phyloP scores from a whole-genome alignment of 2,329 filamentous ascomycete species.

The Verticillium isaacii region DNA sequence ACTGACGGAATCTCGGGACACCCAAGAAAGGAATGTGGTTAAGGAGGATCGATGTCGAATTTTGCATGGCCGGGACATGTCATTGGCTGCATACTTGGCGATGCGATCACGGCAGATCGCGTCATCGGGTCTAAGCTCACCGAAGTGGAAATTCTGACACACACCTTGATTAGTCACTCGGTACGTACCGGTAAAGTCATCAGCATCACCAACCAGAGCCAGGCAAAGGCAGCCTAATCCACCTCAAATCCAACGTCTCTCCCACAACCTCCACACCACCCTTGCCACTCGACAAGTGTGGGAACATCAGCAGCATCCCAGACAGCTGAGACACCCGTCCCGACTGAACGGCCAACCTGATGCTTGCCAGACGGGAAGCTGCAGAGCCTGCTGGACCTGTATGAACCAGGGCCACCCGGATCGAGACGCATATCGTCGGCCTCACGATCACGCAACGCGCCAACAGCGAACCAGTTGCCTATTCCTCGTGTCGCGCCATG shows the following conservation, averaged over 20 bases:
- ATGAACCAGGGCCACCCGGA: neutral
- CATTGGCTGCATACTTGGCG: conserved; percentile 3
- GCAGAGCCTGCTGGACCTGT: neutral
- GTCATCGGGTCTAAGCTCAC: conserved; percentile 6
- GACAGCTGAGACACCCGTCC: neutral
- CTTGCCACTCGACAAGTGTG: neutral
- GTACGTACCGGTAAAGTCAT: neutral
- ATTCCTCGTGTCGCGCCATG: neutral
- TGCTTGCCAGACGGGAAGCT: neutral
- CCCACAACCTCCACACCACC: neutral
- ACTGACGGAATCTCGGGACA: conserved; percentile 3
- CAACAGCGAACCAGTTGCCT: neutral
- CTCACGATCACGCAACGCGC: neutral
- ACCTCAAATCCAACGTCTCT: neutral
- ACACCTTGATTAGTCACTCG: neutral
- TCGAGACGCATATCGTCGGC: neutral
- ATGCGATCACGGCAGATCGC: conserved; percentile 6
- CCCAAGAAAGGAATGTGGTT: conserved; percentile 3
- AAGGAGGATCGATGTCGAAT: neutral
- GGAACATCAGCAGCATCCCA: neutral
- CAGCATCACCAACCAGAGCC: neutral
- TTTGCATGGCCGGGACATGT: conserved; percentile 1
- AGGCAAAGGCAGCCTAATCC: neutral
- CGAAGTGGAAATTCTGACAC: conserved; percentile 4
- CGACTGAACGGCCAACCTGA: neutral